phyloP scores from a whole-genome alignment of 768 basidiomycete genomes.

The Solioccasus polychromus region DNA sequence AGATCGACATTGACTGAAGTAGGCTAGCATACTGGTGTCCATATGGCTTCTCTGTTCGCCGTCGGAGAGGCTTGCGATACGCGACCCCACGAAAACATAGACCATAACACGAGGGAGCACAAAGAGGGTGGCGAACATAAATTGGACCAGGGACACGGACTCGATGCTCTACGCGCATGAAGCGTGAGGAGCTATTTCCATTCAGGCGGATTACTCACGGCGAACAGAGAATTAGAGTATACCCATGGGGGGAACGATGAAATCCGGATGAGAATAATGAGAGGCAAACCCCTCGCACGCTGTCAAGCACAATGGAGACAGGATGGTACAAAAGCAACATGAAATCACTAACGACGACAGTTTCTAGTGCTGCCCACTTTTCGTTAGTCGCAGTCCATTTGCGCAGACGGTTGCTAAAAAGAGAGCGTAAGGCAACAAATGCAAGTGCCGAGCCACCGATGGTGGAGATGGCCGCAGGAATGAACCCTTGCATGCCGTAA shows the following conservation, averaged over 20 bases:
- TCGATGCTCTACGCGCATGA: slow-evolving; percentile 57
- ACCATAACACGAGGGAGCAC: slow-evolving; percentile 70
- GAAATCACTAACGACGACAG: slow-evolving; percentile 56
- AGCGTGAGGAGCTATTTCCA: slow-evolving; percentile 6
- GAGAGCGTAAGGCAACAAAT: slow-evolving; percentile 57
- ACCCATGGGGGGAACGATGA: slow-evolving; percentile 88
- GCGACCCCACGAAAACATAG: slow-evolving; percentile 76
- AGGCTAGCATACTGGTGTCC: slow-evolving; percentile 60
- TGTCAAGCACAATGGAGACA: slow-evolving; percentile 26
- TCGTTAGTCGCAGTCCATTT: slow-evolving; percentile 60
- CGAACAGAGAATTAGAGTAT: slow-evolving; percentile 78
- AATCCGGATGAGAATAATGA: slow-evolving; percentile 77
- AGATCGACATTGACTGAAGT: slow-evolving; percentile 1
- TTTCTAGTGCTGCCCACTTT: slow-evolving; percentile 77
- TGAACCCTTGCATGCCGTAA: slow-evolving; percentile 77
- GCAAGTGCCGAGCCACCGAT: slow-evolving; percentile 59
- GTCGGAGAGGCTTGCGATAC: slow-evolving; percentile 71
- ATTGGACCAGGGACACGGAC: slow-evolving; percentile 72
- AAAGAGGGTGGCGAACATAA: slow-evolving; percentile 68
- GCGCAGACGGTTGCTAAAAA: slow-evolving; percentile 55
- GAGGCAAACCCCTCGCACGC: slow-evolving; percentile 73
- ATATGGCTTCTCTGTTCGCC: slow-evolving; percentile 70
- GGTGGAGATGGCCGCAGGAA: slow-evolving; percentile 59
- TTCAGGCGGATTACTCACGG: slow-evolving; percentile 43
- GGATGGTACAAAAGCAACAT: neutral